These are phyloP conservation scores for Chaetomium sp. DNA, from an alignment of 2,329 filamentous ascomycete genomes.

Conservation along the genomic window DNA sequence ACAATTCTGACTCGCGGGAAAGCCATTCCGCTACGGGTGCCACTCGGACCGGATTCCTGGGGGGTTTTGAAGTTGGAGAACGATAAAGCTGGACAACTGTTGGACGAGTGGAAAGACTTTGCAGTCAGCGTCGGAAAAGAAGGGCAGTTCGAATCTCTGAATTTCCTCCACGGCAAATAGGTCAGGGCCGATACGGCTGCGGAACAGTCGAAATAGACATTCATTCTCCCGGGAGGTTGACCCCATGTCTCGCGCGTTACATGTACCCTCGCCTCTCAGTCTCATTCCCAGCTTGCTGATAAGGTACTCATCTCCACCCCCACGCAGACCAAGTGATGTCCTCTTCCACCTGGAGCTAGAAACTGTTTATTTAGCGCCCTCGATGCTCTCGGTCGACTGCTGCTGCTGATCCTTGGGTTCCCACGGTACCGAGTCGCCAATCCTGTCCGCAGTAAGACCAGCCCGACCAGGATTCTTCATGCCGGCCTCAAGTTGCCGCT, in stretches of 20 bases:
- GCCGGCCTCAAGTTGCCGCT: conserved; percentile 57
- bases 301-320: not conserved
- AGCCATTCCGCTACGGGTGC: conserved; percentile 46
- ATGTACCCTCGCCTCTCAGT: not conserved
- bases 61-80: conserved; percentile 40
- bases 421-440: conserved; percentile 42
- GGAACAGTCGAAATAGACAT: not conserved
- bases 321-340: not conserved
- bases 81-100: conserved; percentile 37
- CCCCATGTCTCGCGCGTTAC: too few relatives aligned
- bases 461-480: conserved; percentile 52
- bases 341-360: not conserved
- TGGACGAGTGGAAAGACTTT: conserved; percentile 42
- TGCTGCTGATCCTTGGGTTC: conserved; percentile 4
- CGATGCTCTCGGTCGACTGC: not conserved
- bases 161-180: conserved; percentile 2
- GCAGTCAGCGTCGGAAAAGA: conserved; percentile 20
- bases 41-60: conserved; percentile 46
- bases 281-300: not conserved
- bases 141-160: conserved; percentile 20
- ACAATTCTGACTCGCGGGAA: conserved; percentile 40
- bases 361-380: not conserved
- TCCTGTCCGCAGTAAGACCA: conserved; percentile 48
- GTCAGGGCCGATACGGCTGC: not conserved
- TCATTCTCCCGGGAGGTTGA: not conserved